Conservation (phyloP, 192 early-diverging fungal genomes). For the Rhizophlyctis rosea region DNA sequence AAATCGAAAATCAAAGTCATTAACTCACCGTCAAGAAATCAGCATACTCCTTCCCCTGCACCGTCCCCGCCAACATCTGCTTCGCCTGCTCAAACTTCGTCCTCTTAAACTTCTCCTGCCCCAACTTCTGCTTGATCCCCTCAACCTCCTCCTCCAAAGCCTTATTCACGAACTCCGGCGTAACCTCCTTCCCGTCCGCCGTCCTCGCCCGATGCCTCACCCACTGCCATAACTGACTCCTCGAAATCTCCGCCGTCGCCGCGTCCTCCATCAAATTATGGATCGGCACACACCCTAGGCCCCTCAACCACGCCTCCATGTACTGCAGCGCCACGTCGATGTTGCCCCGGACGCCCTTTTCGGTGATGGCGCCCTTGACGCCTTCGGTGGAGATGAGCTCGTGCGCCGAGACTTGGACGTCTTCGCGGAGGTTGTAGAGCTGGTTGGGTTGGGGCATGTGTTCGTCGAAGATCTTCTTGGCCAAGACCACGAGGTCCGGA, state of each 20-base stretch:
- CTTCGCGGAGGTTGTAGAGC: slow-evolving; percentile 86
- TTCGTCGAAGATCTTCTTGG: slow-evolving; percentile 85
- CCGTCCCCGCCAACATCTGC: slow-evolving; percentile 67
- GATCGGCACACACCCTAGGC: slow-evolving; percentile 94
- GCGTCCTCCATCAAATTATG: slow-evolving; percentile 99
- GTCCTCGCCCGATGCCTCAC: slow-evolving; percentile 81
- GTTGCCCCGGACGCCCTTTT: slow-evolving; percentile 88
- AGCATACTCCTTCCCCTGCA: slow-evolving; percentile 80
- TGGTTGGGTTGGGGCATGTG: slow-evolving; percentile 97
- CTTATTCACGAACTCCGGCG: slow-evolving; percentile 69
- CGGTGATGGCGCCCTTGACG: slow-evolving; percentile 65
- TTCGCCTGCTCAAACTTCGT: slow-evolving; percentile 69
- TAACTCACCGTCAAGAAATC: slow-evolving; percentile 81
- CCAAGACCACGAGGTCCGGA: slow-evolving; percentile 90
- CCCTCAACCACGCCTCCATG: slow-evolving; percentile 95
- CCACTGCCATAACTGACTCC: slow-evolving; percentile 98
- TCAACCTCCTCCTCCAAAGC: slow-evolving; percentile 87
- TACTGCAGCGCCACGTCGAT: slow-evolving; percentile 88
- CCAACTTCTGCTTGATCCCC: slow-evolving; percentile 50
- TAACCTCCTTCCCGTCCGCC: slow-evolving; percentile 75
- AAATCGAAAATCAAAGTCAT: neutral
- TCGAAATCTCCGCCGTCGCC: slow-evolving; percentile 96
- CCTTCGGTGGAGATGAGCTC: slow-evolving; percentile 74
- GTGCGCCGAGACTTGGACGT: slow-evolving; percentile 75
- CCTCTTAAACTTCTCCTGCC: slow-evolving; percentile 57